Evolutionary conservation across 495 filamentous ascomycete species (phyloP), one percentile per base, ranked within the genome.

Genomic region (Patellaria atrata): DNA sequence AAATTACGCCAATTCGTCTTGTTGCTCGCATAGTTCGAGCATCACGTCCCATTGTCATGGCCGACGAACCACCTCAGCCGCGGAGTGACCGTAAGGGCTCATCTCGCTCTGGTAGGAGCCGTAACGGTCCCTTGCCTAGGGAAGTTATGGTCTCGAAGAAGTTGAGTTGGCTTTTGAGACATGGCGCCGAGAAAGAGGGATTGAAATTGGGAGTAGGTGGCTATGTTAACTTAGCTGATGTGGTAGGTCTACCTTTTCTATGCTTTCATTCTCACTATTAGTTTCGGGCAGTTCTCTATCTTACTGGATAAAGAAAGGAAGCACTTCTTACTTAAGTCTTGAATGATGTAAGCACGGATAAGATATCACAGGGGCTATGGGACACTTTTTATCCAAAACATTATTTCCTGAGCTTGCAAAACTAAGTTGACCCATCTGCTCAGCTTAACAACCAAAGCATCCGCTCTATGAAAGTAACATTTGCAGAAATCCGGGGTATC

Each of bases 141-240:
- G 70, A 79, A 26, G 65, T 79, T 6, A 62, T 63, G 21, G 64
- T 94, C 30, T 93, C 83, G 5, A 91, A 84, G 52, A 77, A 82
- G 17, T 54, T 96, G 33, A 81, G 74, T 37, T 71, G 65, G 44
- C 60, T 94, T 0, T 65, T 97, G 12, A 68, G 89, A 15, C 89
- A 97, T 55, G 82, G 76, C 29, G 89, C 91, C 4, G 64, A 71
- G 42, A 73, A 71, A 35, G 83, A 83, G 47, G 80, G 82, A 0
- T 54, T 97, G 30, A 65, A 61, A 45, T 63, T 96, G 15, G 78
- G 84, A 45, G 58, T 53, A 3, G 77, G 82, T 42, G 89, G 91
- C 4, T 97, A 77, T 51, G 82, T 77, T 10, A 75, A 71, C 44
- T 65, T 94, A 12, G 69, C 69, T 35, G 73, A 77, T 43, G 72